phyloP scores from a whole-genome alignment of 768 basidiomycete species.

The Mycena indigotica region DNA sequence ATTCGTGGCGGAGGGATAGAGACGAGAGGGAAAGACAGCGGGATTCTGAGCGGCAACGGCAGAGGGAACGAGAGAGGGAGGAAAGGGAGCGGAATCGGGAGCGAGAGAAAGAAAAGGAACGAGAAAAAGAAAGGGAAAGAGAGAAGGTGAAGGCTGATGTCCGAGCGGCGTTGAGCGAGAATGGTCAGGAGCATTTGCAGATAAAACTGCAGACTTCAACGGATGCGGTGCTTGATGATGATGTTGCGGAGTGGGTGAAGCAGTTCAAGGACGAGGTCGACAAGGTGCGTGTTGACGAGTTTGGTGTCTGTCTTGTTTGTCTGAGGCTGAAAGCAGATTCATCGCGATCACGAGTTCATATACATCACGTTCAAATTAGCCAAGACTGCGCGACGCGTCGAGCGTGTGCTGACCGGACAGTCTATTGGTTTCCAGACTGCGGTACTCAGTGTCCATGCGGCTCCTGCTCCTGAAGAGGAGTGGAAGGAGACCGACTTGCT shows the following conservation, averaged over 20 bases:
- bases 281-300: conserved; percentile 51
- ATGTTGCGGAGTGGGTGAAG: conserved; percentile 68
- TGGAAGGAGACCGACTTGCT: conserved; percentile 60
- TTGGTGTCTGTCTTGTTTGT: conserved; percentile 7
- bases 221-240: conserved; percentile 61
- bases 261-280: conserved; percentile 62
- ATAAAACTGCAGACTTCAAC: conserved; percentile 50
- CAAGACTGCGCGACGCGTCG: conserved; percentile 66
- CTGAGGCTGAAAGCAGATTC: conserved; percentile 60
- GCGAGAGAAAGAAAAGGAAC: conserved; percentile 27
- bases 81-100: conserved; percentile 11
- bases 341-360: conserved; percentile 71
- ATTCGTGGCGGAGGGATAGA: conserved; percentile 3
- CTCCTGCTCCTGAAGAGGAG: conserved; percentile 42
- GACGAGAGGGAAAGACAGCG: conserved; percentile 16
- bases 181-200: conserved; percentile 67
- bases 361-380: conserved; percentile 77
- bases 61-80: conserved; percentile 20
- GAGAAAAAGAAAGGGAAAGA: conserved; percentile 25
- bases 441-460: conserved; percentile 51
- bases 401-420: conserved; percentile 60
- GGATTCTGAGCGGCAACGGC: conserved; percentile 35
- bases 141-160: conserved; percentile 34
- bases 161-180: conserved; percentile 55
- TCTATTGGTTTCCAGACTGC: conserved; percentile 64